These are phyloP conservation scores for Cucurbita ficifolia DNA, from an alignment of 306 rosid genomes.

Conservation along the genomic window DNA sequence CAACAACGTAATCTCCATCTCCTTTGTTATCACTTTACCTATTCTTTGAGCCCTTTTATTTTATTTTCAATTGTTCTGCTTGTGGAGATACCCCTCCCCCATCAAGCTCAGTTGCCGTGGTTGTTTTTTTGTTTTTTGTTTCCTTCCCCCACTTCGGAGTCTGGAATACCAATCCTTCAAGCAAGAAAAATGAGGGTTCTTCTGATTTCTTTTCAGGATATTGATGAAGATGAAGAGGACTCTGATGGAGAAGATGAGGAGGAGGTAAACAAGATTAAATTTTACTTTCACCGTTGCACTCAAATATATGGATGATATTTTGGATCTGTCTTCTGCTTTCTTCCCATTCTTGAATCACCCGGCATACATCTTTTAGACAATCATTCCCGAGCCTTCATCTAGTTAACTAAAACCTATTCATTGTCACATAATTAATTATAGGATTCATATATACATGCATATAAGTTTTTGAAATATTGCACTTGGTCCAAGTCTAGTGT, in stretches of 20 bases:
- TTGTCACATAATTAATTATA: no score
- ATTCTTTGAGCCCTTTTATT: neutral
- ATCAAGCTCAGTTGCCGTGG: neutral
- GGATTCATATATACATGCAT: no score
- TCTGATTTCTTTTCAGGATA: conserved; percentile 27
- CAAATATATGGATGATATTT: neutral
- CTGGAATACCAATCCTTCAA: neutral
- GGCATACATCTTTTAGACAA: neutral
- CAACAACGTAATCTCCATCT: conserved; percentile 33
- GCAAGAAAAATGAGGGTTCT: neutral
- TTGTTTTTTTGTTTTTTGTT: neutral
- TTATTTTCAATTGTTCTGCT: neutral
- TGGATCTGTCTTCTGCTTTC: neutral
- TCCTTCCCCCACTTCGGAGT: neutral
- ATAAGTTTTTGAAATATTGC: neutral
- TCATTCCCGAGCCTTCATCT: neutral
- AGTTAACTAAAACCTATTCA: neutral
- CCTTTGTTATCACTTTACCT: neutral
- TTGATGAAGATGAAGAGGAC: conserved; percentile 51
- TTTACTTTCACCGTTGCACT: neutral
- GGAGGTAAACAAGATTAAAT: conserved; percentile 15
- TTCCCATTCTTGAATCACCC: neutral
- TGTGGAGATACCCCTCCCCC: neutral
- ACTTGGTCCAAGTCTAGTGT: neutral
- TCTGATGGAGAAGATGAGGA: conserved; percentile 35